These are phyloP conservation scores for Plantago lanceolata DNA, from an alignment of 305 asterid species.

Conservation along the genomic window DNA sequence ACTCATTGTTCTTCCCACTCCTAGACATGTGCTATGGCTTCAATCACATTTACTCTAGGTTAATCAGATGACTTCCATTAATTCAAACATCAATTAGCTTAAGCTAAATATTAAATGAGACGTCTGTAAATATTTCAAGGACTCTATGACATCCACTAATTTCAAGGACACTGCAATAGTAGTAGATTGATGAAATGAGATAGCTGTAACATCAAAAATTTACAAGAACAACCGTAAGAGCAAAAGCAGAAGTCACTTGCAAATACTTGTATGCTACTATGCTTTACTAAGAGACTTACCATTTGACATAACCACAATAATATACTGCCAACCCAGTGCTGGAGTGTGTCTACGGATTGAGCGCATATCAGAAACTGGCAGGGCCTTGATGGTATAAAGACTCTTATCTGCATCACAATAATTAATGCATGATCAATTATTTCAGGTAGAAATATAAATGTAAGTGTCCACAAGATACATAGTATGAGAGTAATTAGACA, in stretches of 20 bases:
- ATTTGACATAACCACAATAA: constrained; percentile 80
- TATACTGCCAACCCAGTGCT: constrained; percentile 83
- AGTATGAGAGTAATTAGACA: constrained; percentile 13
- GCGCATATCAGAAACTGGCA: constrained; percentile 74
- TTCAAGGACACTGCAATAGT: not conserved
- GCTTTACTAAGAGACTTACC: constrained; percentile 30
- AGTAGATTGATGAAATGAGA: not conserved
- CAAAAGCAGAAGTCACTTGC: not conserved
- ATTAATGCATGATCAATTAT: constrained; percentile 13
- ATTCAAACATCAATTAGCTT: not conserved
- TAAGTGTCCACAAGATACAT: not conserved
- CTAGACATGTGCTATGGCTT: not conserved
- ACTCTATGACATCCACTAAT: not conserved
- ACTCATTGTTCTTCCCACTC: not conserved
- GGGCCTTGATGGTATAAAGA: constrained; percentile 82
- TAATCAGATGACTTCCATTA: not conserved
- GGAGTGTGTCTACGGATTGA: constrained; percentile 89
- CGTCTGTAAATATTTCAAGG: no score
- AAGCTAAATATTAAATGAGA: not conserved
- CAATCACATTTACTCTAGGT: not conserved
- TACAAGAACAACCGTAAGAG: not conserved
- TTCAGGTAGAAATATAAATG: constrained; percentile 2
- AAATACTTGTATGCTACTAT: not conserved
- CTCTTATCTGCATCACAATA: constrained; percentile 63
- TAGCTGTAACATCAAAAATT: not conserved